These are phyloP conservation scores for Malus fusca DNA, from an alignment of 306 rosid species.

Conservation along the genomic window DNA sequence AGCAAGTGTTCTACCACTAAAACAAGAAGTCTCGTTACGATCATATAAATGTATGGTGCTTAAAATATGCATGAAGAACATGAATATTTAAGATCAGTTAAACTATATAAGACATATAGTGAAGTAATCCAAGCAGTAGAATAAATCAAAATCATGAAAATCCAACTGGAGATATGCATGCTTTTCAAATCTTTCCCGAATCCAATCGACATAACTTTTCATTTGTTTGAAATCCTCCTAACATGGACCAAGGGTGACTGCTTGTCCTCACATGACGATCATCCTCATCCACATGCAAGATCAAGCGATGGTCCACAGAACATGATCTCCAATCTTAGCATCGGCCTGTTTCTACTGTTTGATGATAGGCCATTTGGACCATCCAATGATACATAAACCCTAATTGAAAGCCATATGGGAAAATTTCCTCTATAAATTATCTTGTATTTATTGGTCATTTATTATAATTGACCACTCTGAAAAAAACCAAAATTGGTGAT, in stretches of 20 bases:
- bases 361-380: constrained; percentile 9
- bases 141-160: neutral
- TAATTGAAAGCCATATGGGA: neutral
- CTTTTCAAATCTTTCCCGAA: neutral
- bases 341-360: neutral
- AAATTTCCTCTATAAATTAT: neutral
- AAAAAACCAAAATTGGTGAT: neutral
- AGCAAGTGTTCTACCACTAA: neutral
- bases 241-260: neutral
- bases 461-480: constrained; percentile 12
- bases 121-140: neutral
- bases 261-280: constrained; percentile 4
- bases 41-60: neutral
- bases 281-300: constrained; percentile 3
- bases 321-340: constrained; percentile 2
- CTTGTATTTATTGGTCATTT: neutral
- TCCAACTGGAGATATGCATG: neutral
- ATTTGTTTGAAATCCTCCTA: constrained; percentile 8
- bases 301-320: neutral
- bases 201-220: neutral
- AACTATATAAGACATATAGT: neutral
- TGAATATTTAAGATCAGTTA: neutral
- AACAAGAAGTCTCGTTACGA: neutral
- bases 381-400: neutral
- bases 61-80: neutral